A percentile compares a stretch with the other conserved stretches of the same genome.
Conservation (phyloP, 495 filamentous ascomycete species). For the Podospora anserina region DNA sequence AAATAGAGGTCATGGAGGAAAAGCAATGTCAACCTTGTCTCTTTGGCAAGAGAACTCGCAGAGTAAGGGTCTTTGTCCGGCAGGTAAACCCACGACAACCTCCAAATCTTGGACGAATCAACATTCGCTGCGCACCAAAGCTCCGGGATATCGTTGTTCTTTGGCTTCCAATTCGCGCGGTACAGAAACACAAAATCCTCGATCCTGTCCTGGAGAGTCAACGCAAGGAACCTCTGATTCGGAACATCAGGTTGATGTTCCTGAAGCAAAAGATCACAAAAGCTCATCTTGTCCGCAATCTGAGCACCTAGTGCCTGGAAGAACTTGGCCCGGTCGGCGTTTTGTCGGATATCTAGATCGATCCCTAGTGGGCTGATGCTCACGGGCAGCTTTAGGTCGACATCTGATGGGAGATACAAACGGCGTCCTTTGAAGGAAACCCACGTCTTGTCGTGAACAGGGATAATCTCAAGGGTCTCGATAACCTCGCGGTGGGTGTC, state of each 20-base stretch:
- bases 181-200: not conserved
- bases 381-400: not conserved
- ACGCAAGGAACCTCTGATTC: not conserved
- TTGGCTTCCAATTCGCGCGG: not conserved
- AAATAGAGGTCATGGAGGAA: not conserved
- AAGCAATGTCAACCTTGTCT: not conserved
- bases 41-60: not conserved
- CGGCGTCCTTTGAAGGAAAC: not conserved
- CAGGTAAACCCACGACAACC: not conserved
- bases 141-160: not conserved
- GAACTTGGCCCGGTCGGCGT: not conserved
- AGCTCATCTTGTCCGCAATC: not conserved
- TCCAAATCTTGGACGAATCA: not conserved
- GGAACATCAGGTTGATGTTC: not conserved
- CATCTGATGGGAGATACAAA: not conserved
- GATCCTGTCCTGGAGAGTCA: not conserved
- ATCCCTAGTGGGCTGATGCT: not conserved
- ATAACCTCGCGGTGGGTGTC: not conserved
- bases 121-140: not conserved
- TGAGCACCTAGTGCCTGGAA: not conserved
- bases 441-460: not conserved
- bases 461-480: not conserved
- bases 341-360: not conserved
- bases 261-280: not conserved
- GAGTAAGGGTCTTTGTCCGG: not conserved